Base-by-base conservation (phyloP, 108 stramenopile species). In the Cafeteria roenbergensis region DNA sequence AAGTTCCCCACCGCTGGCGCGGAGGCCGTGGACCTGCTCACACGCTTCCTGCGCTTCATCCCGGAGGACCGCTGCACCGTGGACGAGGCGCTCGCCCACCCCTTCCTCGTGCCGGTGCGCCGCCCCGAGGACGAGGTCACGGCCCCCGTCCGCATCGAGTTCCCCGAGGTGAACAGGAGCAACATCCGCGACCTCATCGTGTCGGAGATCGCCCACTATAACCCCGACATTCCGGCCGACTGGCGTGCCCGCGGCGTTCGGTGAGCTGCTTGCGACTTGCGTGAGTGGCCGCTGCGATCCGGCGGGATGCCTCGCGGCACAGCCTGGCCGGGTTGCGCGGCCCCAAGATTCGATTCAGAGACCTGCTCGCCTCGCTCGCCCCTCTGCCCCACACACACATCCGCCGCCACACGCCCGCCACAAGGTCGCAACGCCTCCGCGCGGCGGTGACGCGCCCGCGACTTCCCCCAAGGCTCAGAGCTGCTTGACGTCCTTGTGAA, bases 41-140 rank as follows among this genome's bases (percentile, higher is more conserved):
- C 70, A 35, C 25, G 52, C 36, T 30, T 83, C 25, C 68, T 84
- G 29, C 68, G 62, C 1, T 81, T 84, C 51, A 37, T 81, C 36
- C 80, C 80, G 37, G 27, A 64, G 36, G 29, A 66, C 12, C 78
- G 83, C 3, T 42, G 72, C n/a, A 55, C 73, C 34, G 78, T 76
- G 31, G 50, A 55, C 34, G 76, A 77, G 26, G 82, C 81, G 21
- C 63, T 83, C 3, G 58, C 26, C 22, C 75, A 79, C 61, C 58
- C 71, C 25, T 82, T 73, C 70, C 78, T 83, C 55, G 68, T 73
- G 42, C 6, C 42, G 12, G 17, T 48, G 12, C 42, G 42, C 42
- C 6, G 42, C 12, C 42, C 42, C 42, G 17, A 48, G 42, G 42
- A 48, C 42, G 42, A 48, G 42, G 17, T 48, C 42, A 48, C 6